Evolutionary conservation across 805 yeast genomes (phyloP).

Genomic region (Lachancea sp.): DNA sequence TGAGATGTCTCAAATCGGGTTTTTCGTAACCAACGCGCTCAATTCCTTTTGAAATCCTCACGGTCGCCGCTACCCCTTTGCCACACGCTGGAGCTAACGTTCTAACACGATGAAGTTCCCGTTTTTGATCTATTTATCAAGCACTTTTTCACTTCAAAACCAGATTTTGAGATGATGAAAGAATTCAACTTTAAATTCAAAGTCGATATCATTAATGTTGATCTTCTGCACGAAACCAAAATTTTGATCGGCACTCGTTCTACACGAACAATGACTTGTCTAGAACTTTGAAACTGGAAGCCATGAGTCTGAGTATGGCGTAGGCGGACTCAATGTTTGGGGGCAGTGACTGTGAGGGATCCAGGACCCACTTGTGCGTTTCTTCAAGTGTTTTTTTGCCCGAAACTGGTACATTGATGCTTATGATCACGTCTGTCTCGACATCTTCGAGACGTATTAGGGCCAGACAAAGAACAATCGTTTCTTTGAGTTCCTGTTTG

Average conservation of each 20-base stretch:
- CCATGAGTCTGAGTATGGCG: slow-evolving; percentile 17
- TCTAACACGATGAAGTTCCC: neutral
- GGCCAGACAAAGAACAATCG: slow-evolving; percentile 49
- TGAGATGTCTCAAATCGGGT: too few relatives aligned
- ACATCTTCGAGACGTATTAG: slow-evolving; percentile 46
- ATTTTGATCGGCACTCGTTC: neutral
- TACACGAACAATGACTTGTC: slow-evolving; percentile 27
- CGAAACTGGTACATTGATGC: slow-evolving; percentile 52
- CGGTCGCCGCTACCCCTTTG: too few relatives aligned
- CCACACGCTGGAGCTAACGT: too few relatives aligned
- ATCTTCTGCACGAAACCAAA: neutral
- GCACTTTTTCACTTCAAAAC: too few relatives aligned
- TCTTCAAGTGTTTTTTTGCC: slow-evolving; percentile 1
- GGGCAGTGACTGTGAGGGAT: slow-evolving; percentile 9
- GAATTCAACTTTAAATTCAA: too few relatives aligned
- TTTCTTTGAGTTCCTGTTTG: slow-evolving; percentile 28
- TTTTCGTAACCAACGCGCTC: too few relatives aligned
- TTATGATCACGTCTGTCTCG: slow-evolving; percentile 54
- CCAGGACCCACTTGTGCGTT: neutral
- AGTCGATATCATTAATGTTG: too few relatives aligned
- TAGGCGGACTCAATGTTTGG: slow-evolving; percentile 17
- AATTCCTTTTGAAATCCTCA: too few relatives aligned
- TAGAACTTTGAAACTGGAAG: slow-evolving; percentile 19
- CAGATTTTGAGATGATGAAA: too few relatives aligned
- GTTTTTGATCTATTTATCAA: neutral